phyloP scores from a whole-genome alignment of 306 rosid genomes.

The Echinosophora koreensis region DNA sequence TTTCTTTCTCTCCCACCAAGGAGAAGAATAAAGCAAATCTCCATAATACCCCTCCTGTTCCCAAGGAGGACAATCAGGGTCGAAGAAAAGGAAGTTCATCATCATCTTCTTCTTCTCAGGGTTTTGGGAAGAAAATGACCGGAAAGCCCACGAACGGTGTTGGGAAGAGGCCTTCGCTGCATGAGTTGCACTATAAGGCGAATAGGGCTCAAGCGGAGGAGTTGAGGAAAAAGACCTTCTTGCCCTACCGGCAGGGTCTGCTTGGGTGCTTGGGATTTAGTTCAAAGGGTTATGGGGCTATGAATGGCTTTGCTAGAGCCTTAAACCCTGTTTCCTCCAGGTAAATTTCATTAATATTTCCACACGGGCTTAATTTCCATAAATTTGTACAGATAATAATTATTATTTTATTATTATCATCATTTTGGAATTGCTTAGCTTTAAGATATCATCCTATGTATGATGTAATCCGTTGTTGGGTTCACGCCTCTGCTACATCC shows the following conservation, averaged over 20 bases:
- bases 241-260: slow-evolving; percentile 92
- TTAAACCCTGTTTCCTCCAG: slow-evolving; percentile 94
- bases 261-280: slow-evolving; percentile 96
- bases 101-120: slow-evolving; percentile 11
- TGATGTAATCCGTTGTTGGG: not conserved
- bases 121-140: slow-evolving; percentile 58
- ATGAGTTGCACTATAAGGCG: slow-evolving; percentile 91
- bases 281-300: slow-evolving; percentile 94
- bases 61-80: slow-evolving; percentile 47
- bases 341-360: slow-evolving; percentile 44
- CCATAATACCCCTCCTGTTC: slow-evolving; percentile 26
- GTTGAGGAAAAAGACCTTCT: slow-evolving; percentile 88
- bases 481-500: no score
- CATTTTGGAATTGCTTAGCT: slow-evolving; percentile 43
- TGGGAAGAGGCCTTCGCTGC: slow-evolving; percentile 87
- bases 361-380: not conserved
- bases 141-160: slow-evolving; percentile 79
- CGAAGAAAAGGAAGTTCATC: no score
- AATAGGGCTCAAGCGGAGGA: slow-evolving; percentile 94
- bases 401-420: slow-evolving; percentile 22
- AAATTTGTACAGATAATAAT: slow-evolving; percentile 51
- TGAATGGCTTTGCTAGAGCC: slow-evolving; percentile 96
- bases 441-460: slow-evolving; percentile 4
- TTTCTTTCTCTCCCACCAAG: slow-evolving; percentile 72
- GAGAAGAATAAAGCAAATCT: slow-evolving; percentile 63